Conservation (phyloP, 208 protist species). For the Acanthamoeba healyi region DNA sequence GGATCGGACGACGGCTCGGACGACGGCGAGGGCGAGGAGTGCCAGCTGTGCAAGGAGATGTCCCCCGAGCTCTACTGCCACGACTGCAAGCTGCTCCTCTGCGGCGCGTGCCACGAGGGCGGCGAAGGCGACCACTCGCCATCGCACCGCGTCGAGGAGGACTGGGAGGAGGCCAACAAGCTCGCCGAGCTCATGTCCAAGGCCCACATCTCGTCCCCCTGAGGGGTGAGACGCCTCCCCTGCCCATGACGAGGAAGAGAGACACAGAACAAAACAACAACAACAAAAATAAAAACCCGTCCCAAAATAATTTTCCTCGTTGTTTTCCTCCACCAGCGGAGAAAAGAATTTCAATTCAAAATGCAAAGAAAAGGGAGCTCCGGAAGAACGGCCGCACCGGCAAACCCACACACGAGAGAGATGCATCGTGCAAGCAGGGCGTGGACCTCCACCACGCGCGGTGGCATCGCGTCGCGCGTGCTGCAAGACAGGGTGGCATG, state of each 20-base stretch:
- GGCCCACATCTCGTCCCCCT: neutral
- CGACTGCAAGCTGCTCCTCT: conserved; percentile 30
- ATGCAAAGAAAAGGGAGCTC: too few species aligned
- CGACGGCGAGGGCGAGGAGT: neutral
- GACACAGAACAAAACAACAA: neutral
- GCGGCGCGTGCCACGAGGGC: conserved; percentile 36
- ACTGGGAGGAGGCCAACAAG: conserved; percentile 10
- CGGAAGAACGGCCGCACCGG: too few species aligned
- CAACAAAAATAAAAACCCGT: neutral
- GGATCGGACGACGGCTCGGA: neutral
- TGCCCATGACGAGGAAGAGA: too few species aligned
- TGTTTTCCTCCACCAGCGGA: too few species aligned
- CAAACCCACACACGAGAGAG: too few species aligned
- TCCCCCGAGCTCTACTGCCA: conserved; percentile 29
- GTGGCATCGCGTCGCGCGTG: too few species aligned
- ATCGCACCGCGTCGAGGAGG: neutral
- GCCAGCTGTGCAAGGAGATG: conserved; percentile 47
- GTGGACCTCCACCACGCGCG: too few species aligned
- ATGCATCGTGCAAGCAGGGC: too few species aligned
- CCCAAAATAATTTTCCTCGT: too few species aligned
- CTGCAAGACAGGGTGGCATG: too few species aligned
- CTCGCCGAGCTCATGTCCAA: neutral
- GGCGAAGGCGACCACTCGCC: neutral
- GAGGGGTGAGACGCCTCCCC: neutral
- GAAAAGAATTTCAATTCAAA: too few species aligned